phyloP scores from a whole-genome alignment of 1,139 yeast species.

The Yamadazyma songkhlaensis region DNA sequence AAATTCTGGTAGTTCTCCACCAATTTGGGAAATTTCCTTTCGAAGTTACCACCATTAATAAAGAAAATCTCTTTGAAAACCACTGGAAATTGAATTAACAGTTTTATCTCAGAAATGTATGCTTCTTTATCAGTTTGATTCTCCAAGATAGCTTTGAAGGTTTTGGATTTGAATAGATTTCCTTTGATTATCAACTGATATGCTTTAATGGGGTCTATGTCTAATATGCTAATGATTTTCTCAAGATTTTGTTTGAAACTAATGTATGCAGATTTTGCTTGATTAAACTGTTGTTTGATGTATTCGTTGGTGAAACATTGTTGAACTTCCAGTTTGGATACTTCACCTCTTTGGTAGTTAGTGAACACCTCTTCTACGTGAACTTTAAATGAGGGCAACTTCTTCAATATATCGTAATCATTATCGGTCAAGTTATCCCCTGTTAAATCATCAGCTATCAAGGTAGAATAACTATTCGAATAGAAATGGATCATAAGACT shows the following conservation, averaged over 20 bases:
- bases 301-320: slow-evolving; percentile 14
- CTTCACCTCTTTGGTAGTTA: slow-evolving; percentile 8
- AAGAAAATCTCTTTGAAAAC: slow-evolving; percentile 40
- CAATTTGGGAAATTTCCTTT: slow-evolving; percentile 18
- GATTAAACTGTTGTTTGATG: slow-evolving; percentile 10
- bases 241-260: slow-evolving; percentile 8
- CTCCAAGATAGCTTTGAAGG: slow-evolving; percentile 10
- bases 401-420: slow-evolving; percentile 23
- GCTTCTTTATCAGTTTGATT: neutral
- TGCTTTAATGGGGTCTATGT: slow-evolving; percentile 23
- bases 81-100: slow-evolving; percentile 1
- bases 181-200: slow-evolving; percentile 29
- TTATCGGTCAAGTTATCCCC: slow-evolving; percentile 5
- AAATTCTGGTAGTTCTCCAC: slow-evolving; percentile 41
- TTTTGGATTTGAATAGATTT: slow-evolving; percentile 18
- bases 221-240: neutral
- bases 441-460: slow-evolving; percentile 16
- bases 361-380: slow-evolving; percentile 24
- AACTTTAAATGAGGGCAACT: slow-evolving; percentile 38
- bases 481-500: slow-evolving; percentile 70
- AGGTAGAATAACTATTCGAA: slow-evolving; percentile 60
- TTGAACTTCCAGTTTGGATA: slow-evolving; percentile 6
- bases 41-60: slow-evolving; percentile 30
- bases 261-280: neutral
- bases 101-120: slow-evolving; percentile 1